phyloP scores from a whole-genome alignment of 2,329 filamentous ascomycete genomes.

The Venturia aucupariae region DNA sequence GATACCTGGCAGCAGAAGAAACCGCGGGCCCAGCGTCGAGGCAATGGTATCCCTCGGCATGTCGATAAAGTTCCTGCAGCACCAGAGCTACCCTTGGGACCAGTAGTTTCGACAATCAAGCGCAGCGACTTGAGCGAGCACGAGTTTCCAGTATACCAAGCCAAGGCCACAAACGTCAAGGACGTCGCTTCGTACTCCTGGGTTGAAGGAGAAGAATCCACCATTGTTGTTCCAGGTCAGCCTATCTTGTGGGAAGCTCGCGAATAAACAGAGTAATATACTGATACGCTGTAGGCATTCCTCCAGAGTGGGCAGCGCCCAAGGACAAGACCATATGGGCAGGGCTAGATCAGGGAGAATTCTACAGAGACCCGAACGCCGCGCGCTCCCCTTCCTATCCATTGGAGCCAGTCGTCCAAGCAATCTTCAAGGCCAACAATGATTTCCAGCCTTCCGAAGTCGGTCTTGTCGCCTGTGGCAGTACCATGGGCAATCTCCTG shows the following conservation, averaged over 20 bases:
- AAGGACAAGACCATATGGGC: slow-evolving; percentile 27
- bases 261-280: slow-evolving; percentile 16
- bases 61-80: not conserved
- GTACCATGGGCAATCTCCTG: slow-evolving; percentile 52
- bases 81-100: slow-evolving; percentile 21
- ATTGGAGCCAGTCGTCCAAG: slow-evolving; percentile 40
- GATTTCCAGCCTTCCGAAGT: slow-evolving; percentile 24
- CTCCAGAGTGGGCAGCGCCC: slow-evolving; percentile 42
- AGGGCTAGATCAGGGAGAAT: slow-evolving; percentile 37
- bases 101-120: slow-evolving; percentile 20
- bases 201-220: slow-evolving; percentile 28
- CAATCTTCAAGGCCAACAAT: slow-evolving; percentile 33
- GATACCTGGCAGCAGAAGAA: not conserved
- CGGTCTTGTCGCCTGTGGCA: slow-evolving; percentile 52
- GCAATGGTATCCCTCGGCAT: not conserved
- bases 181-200: slow-evolving; percentile 47
- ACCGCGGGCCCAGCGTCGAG: not conserved
- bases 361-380: slow-evolving; percentile 47
- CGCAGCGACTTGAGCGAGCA: slow-evolving; percentile 12
- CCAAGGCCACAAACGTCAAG: slow-evolving; percentile 30
- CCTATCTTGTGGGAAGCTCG: slow-evolving; percentile 15
- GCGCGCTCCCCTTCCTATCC: slow-evolving; percentile 42
- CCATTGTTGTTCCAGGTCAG: slow-evolving; percentile 39
- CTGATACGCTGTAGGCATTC: slow-evolving; percentile 32
- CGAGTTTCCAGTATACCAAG: not conserved